Conservation (phyloP, 2,329 filamentous ascomycete genomes). For the Colletotrichum cereale region DNA sequence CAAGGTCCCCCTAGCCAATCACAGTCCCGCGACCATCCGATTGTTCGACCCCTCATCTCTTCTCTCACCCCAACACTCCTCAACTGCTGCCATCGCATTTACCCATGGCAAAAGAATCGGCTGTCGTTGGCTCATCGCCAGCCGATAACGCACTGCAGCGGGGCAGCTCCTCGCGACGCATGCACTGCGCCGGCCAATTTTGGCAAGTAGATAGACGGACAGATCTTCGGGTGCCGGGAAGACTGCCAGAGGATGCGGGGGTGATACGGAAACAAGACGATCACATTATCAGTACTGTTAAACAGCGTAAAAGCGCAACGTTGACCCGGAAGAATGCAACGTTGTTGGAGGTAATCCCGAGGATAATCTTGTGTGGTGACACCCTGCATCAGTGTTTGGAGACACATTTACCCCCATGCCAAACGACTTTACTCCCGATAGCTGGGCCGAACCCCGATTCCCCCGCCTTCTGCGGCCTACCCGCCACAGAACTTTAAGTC, state of each 20-base stretch:
- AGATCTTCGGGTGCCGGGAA: background rate
- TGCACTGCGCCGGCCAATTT: constrained; percentile 34
- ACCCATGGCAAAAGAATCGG: constrained; percentile 23
- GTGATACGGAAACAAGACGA: constrained; percentile 26
- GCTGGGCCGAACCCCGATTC: constrained; percentile 33
- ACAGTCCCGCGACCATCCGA: background rate
- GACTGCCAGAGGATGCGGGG: constrained; percentile 18
- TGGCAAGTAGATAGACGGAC: constrained; percentile 20
- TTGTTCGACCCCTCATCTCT: constrained; percentile 2
- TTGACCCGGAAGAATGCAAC: constrained; percentile 31
- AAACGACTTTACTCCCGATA: constrained; percentile 27
- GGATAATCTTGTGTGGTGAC: constrained; percentile 3
- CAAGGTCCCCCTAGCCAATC: background rate
- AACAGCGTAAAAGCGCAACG: constrained; percentile 28
- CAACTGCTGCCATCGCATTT: background rate
- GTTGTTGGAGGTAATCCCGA: constrained; percentile 21
- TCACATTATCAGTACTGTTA: constrained; percentile 16
- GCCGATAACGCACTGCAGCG: constrained; percentile 30
- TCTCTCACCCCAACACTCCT: background rate
- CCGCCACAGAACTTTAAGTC: constrained; percentile 33
- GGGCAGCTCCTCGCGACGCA: constrained; percentile 23
- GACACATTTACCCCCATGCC: background rate
- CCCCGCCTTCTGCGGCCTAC: constrained; percentile 17
- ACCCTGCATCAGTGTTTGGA: constrained; percentile 4
- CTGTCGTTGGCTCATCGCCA: constrained; percentile 19